Evolutionary conservation across 1,139 yeast species (phyloP).

Genomic region (Blastobotrys niveus): DNA sequence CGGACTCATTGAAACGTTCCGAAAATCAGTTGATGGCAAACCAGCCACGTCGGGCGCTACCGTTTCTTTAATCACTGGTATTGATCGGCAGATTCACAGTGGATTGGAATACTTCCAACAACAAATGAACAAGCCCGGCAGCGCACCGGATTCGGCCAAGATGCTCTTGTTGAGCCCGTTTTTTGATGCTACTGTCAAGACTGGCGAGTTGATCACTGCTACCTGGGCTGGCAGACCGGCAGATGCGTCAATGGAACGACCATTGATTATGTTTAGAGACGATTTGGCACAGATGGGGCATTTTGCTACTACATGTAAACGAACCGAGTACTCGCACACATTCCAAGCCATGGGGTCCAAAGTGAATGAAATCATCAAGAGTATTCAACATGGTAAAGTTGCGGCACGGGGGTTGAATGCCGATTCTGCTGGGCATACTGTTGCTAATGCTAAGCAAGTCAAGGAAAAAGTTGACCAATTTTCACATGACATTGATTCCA

Average conservation of each 20-base stretch:
- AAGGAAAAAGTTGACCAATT: not conserved
- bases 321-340: not conserved
- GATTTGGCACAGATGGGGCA: not conserved
- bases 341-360: not conserved
- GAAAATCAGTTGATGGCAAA: constrained; percentile 3
- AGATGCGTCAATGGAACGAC: constrained; percentile 1
- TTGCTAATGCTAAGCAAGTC: not conserved
- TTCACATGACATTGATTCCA: no score
- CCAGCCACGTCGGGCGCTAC: not conserved
- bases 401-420: not conserved
- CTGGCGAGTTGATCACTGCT: constrained; percentile 6
- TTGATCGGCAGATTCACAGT: not conserved
- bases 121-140: not conserved
- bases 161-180: constrained; percentile 2
- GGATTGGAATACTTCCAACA: not conserved
- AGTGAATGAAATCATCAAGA: constrained; percentile 1
- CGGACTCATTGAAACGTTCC: not conserved
- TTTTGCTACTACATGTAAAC: not conserved
- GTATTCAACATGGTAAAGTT: constrained; percentile 1
- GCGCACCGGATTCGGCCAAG: not conserved
- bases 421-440: not conserved
- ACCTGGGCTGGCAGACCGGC: constrained; percentile 7
- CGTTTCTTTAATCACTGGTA: not conserved
- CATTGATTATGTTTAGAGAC: not conserved
- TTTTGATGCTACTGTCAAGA: not conserved